phyloP scores from a whole-genome alignment of 306 rosid genomes.

The Cicer yamashitae region DNA sequence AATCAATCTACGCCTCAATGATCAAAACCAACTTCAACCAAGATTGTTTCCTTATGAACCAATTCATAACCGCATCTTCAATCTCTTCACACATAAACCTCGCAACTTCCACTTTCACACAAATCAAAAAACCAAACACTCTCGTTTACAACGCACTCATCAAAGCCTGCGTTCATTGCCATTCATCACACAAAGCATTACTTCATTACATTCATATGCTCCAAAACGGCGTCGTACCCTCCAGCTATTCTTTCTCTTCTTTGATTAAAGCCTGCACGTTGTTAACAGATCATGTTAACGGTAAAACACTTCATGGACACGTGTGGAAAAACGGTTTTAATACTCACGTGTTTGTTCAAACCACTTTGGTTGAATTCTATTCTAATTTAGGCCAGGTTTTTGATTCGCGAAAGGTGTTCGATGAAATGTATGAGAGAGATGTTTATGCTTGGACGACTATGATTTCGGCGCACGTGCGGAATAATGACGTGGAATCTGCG shows the following conservation, averaged over 20 bases:
- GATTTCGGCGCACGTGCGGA: constrained; percentile 58
- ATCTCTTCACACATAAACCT: constrained; percentile 33
- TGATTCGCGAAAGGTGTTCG: constrained; percentile 61
- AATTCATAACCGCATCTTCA: constrained; percentile 48
- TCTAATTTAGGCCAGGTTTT: constrained; percentile 47
- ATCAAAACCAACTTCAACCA: constrained; percentile 61
- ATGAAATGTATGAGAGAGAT: constrained; percentile 72
- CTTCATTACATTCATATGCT: constrained; percentile 56
- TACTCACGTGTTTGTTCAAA: constrained; percentile 74
- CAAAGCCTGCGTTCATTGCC: constrained; percentile 59
- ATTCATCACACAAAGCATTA: constrained; percentile 53
- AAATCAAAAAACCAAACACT: constrained; percentile 58
- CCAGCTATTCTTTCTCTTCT: constrained; percentile 73
- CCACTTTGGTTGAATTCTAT: constrained; percentile 70
- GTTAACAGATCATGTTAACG: constrained; percentile 46
- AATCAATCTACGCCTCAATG: constrained; percentile 62
- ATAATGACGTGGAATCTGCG: constrained; percentile 62
- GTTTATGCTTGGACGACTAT: constrained; percentile 77
- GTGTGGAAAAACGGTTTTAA: constrained; percentile 70
- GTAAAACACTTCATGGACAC: constrained; percentile 64
- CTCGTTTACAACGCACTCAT: constrained; percentile 76
- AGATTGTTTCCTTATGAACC: constrained; percentile 59
- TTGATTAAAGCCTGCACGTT: constrained; percentile 66
- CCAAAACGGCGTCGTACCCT: constrained; percentile 52
- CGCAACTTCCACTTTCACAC: constrained; percentile 58